These are phyloP conservation scores for Xylaria flabelliformis DNA, from an alignment of 495 filamentous ascomycete genomes.

Conservation along the genomic window DNA sequence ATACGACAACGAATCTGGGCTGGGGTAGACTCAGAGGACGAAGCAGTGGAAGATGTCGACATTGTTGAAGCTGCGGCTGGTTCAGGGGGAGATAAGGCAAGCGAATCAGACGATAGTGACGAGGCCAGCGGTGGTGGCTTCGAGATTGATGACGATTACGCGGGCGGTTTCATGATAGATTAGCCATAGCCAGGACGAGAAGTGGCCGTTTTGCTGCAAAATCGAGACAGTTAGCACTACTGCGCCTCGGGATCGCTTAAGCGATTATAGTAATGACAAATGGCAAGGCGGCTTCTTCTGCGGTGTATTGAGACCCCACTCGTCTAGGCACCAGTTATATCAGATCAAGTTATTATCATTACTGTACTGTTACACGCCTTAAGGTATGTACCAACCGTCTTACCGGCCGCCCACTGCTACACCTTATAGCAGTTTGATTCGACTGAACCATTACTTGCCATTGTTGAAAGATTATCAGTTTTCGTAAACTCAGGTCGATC, in stretches of 20 bases:
- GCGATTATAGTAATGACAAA: slow-evolving; percentile 10
- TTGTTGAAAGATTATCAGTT: neutral
- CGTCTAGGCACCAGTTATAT: neutral
- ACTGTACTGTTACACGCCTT: neutral
- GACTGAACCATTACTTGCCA: neutral
- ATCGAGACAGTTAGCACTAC: neutral
- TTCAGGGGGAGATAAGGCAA: slow-evolving; percentile 24
- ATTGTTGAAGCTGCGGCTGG: slow-evolving; percentile 23
- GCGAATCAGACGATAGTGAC: slow-evolving; percentile 33
- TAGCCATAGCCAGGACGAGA: slow-evolving; percentile 5
- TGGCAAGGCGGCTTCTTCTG: neutral
- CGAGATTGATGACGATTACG: slow-evolving; percentile 40
- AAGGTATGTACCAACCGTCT: neutral
- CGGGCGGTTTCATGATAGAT: slow-evolving; percentile 38
- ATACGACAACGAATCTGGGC: slow-evolving; percentile 77
- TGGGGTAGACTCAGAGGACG: slow-evolving; percentile 50
- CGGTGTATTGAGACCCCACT: neutral
- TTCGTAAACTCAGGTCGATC: neutral
- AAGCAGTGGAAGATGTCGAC: slow-evolving; percentile 27
- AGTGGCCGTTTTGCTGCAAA: neutral
- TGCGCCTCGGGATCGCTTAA: slow-evolving; percentile 5
- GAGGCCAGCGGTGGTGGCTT: slow-evolving; percentile 45
- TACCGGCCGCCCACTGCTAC: neutral
- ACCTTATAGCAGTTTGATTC: neutral
- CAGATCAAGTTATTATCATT: neutral